Percentiles rank a stretch among this genome's conserved stretches.
phyloP scores from a whole-genome alignment of 2,329 filamentous ascomycete genomes.

The Balansia obtecta region DNA sequence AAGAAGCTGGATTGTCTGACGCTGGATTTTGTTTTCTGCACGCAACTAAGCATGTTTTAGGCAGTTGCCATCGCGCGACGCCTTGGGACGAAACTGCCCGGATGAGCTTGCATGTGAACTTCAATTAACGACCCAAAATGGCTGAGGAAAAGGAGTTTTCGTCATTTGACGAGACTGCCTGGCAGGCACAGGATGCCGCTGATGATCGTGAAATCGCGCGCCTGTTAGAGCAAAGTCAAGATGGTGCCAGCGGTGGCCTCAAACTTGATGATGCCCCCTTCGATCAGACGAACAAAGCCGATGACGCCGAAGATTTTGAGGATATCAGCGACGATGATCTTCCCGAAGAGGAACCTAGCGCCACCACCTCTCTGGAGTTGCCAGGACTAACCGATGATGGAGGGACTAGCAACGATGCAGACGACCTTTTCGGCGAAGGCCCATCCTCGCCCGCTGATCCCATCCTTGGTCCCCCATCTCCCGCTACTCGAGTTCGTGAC shows the following conservation, averaged over 20 bases:
- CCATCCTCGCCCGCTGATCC: constrained; percentile 35
- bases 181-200: constrained; percentile 32
- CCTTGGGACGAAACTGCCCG: constrained; percentile 13
- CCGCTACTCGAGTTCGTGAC: constrained; percentile 29
- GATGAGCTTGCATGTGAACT: constrained; percentile 10
- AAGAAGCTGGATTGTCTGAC: neutral
- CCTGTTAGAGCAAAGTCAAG: constrained; percentile 30
- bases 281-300: constrained; percentile 68
- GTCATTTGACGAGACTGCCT: constrained; percentile 22
- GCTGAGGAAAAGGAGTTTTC: constrained; percentile 20
- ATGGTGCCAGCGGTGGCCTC: constrained; percentile 24
- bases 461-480: constrained; percentile 30
- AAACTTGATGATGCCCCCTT: constrained; percentile 35
- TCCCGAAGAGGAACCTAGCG: constrained; percentile 56
- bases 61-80: constrained; percentile 8
- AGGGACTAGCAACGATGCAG: constrained; percentile 45
- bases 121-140: constrained; percentile 15
- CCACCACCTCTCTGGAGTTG: constrained; percentile 31
- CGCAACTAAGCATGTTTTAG: constrained; percentile 16
- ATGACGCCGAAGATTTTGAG: constrained; percentile 81
- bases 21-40: neutral
- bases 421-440: constrained; percentile 59
- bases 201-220: constrained; percentile 36
- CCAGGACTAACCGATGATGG: constrained; percentile 47
- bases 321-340: constrained; percentile 89